Base-by-base conservation (phyloP, 768 basidiomycete genomes). In the Asterophora parasitica region DNA sequence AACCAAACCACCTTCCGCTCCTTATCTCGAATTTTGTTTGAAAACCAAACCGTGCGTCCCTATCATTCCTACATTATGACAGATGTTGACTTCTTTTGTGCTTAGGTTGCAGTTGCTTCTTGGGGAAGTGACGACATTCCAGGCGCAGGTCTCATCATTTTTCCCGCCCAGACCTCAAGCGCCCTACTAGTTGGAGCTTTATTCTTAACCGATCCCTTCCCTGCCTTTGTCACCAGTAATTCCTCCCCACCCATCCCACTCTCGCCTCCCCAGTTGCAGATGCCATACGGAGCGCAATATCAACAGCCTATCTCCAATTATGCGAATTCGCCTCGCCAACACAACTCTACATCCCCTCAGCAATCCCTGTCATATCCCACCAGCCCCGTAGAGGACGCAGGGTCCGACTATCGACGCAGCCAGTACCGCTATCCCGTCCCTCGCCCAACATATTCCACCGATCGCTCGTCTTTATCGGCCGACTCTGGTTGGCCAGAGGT, bases 1-100 rank as follows among this genome's bases (percentile, higher is more conserved):
- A 85, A 84, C 58, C 67, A 75, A 56, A 62, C 71, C 37, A 69
- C 65, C 50, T 85, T 83, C 60, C 74, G 78, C 46, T 70, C 73
- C 40, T 65, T 85, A 51, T 77, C 80, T 28, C 66, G 70, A 20
- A 63, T 75, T 35, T 63, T 84, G 13, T 72, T 72, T 47, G 76
- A 80, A 49, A 70, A 70, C 49, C 72, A 78, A 48, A 73, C 74
- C 46, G 82, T 81, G 53, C 63, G 77, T 67, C 23, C 12, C 38
- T 42, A 30, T 42, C 32, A 43, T 20, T 17, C 20, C 44, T 7
- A 39, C 15, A 40, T 9, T 23, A 36, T 45, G 54, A 37, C 17
- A 35, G 20, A 39, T 43, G 38, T 43, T 44, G 46, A 48, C 39
- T 34, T 27, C 28, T 41, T 39, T 23, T 23, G n/a, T 23, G 23